Conservation (phyloP, 495 filamentous ascomycete genomes). For the Jackrogersella minutella region DNA sequence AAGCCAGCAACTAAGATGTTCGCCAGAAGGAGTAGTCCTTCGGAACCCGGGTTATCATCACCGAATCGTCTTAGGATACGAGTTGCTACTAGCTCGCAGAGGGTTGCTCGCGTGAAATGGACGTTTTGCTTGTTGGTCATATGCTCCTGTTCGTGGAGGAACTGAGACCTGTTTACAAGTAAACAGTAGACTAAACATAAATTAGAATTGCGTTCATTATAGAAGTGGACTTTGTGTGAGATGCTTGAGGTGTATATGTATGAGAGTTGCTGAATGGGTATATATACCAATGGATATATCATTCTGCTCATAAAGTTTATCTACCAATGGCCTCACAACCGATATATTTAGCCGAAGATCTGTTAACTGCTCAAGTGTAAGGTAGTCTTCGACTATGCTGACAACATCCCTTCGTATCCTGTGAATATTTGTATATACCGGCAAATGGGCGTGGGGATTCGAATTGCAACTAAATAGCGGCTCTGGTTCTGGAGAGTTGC, state of each 20-base stretch:
- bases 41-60: conserved; percentile 68
- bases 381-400: conserved; percentile 60
- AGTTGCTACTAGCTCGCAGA: conserved; percentile 74
- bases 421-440: conserved; percentile 63
- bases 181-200: conserved; percentile 63
- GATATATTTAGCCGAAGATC: conserved; percentile 75
- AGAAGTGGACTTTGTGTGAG: background rate
- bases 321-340: conserved; percentile 72
- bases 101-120: conserved; percentile 67
- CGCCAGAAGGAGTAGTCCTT: conserved; percentile 70
- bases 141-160: conserved; percentile 70
- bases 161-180: conserved; percentile 74
- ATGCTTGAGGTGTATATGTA: background rate
- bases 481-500: conserved; percentile 31
- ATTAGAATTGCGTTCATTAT: conserved; percentile 11
- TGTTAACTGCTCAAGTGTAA: conserved; percentile 69
- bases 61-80: conserved; percentile 71
- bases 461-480: conserved; percentile 38
- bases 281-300: conserved; percentile 70
- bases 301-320: conserved; percentile 71
- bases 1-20: conserved; percentile 78
- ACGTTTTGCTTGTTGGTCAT: conserved; percentile 75
- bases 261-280: background rate
- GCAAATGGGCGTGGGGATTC: conserved; percentile 53
- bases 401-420: conserved; percentile 61